phyloP scores from a whole-genome alignment of 495 filamentous ascomycete species.

The Massariosphaeria phaeospora region DNA sequence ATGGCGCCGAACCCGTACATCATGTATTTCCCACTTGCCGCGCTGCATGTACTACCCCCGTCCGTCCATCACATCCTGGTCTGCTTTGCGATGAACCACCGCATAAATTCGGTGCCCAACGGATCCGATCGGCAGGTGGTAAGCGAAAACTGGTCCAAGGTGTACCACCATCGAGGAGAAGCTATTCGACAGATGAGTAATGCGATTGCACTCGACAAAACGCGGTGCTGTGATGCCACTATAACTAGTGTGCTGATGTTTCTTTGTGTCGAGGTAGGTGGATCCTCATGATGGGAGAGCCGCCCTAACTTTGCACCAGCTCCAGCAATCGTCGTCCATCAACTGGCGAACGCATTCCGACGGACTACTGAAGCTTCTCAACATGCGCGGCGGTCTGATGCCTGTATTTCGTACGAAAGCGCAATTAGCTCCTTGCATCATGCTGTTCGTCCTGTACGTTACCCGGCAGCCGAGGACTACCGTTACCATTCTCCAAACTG shows the following conservation, averaged over 20 bases:
- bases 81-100: conserved; percentile 3
- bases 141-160: background rate
- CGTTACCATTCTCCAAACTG: background rate
- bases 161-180: conserved; percentile 11
- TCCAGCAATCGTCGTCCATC: background rate
- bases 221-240: background rate
- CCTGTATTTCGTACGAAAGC: background rate
- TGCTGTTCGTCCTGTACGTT: conserved; percentile 12
- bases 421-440: background rate
- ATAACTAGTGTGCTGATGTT: conserved; percentile 2
- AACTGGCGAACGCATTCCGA: conserved; percentile 11
- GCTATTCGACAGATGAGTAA: conserved; percentile 12
- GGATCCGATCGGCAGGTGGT: background rate
- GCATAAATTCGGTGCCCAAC: background rate
- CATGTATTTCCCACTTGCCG: conserved; percentile 1
- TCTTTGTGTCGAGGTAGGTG: conserved; percentile 8
- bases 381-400: conserved; percentile 13
- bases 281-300: background rate
- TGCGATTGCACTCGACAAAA: background rate
- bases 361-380: conserved; percentile 3
- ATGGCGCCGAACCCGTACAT: conserved; percentile 18
- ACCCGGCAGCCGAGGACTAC: background rate
- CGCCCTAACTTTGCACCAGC: background rate
- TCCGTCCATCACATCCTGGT: conserved; percentile 5
- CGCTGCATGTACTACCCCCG: conserved; percentile 4